A percentile compares a stretch with the other conserved stretches of the same genome.
Conservation (phyloP, 2,329 filamentous ascomycete genomes). For the Teratosphaeria nubilosa region DNA sequence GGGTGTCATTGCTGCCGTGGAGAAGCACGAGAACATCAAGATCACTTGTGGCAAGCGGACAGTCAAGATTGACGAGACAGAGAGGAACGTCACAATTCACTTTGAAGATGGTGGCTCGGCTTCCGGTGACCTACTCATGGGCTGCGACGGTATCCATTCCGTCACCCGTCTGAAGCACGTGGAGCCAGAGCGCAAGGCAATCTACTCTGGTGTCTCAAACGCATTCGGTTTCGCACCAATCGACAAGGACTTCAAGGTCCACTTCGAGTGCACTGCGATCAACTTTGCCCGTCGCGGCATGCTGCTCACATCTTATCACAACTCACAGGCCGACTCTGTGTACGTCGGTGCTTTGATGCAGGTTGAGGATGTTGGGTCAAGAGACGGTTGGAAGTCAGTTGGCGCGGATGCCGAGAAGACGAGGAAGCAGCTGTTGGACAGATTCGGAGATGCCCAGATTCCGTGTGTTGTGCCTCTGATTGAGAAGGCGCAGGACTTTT, state of each 20-base stretch:
- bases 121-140: slow-evolving; percentile 26
- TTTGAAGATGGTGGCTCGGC: slow-evolving; percentile 27
- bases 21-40: slow-evolving; percentile 31
- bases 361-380: slow-evolving; percentile 31
- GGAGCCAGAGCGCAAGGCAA: slow-evolving; percentile 32
- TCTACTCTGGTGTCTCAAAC: slow-evolving; percentile 37
- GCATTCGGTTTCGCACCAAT: slow-evolving; percentile 36
- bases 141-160: slow-evolving; percentile 30
- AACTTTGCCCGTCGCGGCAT: slow-evolving; percentile 37
- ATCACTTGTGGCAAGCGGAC: slow-evolving; percentile 36
- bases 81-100: slow-evolving; percentile 24
- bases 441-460: slow-evolving; percentile 32
- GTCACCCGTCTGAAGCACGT: slow-evolving; percentile 35
- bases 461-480: slow-evolving; percentile 30
- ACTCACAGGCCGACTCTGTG: slow-evolving; percentile 26
- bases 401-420: slow-evolving; percentile 35
- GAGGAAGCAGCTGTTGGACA: slow-evolving; percentile 30
- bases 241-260: slow-evolving; percentile 25
- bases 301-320: slow-evolving; percentile 34
- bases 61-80: slow-evolving; percentile 29
- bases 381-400: slow-evolving; percentile 36
- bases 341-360: slow-evolving; percentile 38
- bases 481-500: slow-evolving; percentile 33
- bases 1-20: slow-evolving; percentile 32
- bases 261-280: slow-evolving; percentile 35